phyloP scores from a whole-genome alignment of 441 rosid genomes.

The Mallotus japonicus region DNA sequence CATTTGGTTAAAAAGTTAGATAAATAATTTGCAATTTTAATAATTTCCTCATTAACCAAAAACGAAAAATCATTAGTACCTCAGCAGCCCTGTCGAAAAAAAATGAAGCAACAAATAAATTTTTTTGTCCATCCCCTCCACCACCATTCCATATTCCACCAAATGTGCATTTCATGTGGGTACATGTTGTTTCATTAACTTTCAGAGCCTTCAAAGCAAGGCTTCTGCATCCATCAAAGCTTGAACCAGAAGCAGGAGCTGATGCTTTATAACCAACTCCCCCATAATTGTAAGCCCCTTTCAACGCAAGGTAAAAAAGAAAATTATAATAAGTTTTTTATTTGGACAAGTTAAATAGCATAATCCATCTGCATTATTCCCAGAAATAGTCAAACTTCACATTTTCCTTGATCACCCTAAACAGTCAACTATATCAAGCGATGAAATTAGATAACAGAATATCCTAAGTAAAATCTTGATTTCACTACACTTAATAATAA shows the following conservation, averaged over 20 bases:
- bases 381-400: no score
- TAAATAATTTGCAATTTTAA: background rate
- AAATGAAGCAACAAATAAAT: slow-evolving; percentile 87
- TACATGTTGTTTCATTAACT: slow-evolving; percentile 73
- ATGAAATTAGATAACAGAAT: no score
- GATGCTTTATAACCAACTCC: slow-evolving; percentile 60
- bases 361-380: no score
- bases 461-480: no score
- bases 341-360: no score
- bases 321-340: no score
- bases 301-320: background rate
- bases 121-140: slow-evolving; percentile 94
- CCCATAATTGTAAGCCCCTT: slow-evolving; percentile 80
- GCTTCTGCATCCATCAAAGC: slow-evolving; percentile 68
- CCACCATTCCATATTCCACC: slow-evolving; percentile 99
- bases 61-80: slow-evolving; percentile 42
- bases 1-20: slow-evolving; percentile 4
- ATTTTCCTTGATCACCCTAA: no score
- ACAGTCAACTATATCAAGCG: no score
- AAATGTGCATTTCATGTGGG: slow-evolving; percentile 86
- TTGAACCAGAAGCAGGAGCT: slow-evolving; percentile 66
- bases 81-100: slow-evolving; percentile 97
- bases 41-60: background rate
- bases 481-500: no score
- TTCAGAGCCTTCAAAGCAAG: slow-evolving; percentile 72